Evolutionary conservation across 139 green algal genomes (phyloP).

Genomic region (Mesostigma viride): DNA sequence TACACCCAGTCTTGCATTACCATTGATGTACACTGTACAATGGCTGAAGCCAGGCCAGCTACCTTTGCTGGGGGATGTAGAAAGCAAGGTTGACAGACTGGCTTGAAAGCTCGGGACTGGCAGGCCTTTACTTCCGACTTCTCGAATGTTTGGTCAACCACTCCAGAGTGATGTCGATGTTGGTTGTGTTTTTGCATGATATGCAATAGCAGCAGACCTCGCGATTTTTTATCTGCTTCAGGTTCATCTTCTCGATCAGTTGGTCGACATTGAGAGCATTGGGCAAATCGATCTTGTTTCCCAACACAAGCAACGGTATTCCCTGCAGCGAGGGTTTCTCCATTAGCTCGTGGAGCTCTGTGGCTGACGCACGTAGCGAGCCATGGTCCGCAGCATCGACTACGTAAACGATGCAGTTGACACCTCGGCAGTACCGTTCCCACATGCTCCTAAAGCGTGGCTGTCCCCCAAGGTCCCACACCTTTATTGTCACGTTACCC

Average conservation of each 20-base stretch:
- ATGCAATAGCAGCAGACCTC: slow-evolving; percentile 90
- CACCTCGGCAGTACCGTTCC: slow-evolving; percentile 96
- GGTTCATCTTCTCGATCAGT: slow-evolving; percentile 68
- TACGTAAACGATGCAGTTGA: slow-evolving; percentile 89
- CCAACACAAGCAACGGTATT: slow-evolving; percentile 92
- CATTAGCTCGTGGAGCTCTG: slow-evolving; percentile 50
- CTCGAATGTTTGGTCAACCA: slow-evolving; percentile 64
- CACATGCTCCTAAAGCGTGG: slow-evolving; percentile 90
- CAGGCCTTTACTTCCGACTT: too few relatives aligned
- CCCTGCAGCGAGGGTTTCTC: slow-evolving; percentile 38
- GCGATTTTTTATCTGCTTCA: slow-evolving; percentile 31
- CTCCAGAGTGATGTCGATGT: slow-evolving; percentile 87
- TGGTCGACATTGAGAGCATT: slow-evolving; percentile 58
- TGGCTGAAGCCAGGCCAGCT: too few relatives aligned
- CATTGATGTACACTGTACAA: too few relatives aligned
- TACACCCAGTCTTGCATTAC: too few relatives aligned
- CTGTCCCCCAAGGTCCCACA: slow-evolving; percentile 97
- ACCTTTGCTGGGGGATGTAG: too few relatives aligned
- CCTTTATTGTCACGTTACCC: slow-evolving; percentile 88
- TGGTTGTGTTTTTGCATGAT: slow-evolving; percentile 80
- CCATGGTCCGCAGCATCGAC: slow-evolving; percentile 86
- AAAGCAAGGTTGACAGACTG: too few relatives aligned
- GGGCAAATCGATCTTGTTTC: slow-evolving; percentile 94
- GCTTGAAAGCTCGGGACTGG: too few relatives aligned
- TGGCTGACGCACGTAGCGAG: slow-evolving; percentile 45